Conservation (phyloP, 805 yeast species). For the Metschnikowia gelsemii region DNA sequence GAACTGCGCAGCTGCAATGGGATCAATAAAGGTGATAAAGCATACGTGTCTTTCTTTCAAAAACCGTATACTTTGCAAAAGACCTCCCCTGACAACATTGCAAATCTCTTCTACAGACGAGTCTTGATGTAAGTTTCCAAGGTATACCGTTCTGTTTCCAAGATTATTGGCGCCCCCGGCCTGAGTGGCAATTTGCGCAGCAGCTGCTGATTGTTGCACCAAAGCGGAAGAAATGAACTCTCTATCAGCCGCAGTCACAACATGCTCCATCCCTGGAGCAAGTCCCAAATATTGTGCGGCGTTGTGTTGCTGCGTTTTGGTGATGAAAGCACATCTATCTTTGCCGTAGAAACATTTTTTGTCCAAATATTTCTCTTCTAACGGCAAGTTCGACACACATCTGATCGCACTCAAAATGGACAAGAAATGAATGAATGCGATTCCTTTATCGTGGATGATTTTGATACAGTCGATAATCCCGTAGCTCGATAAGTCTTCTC, state of each 20-base stretch:
- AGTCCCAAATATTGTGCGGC: constrained; percentile 93
- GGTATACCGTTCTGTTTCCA: constrained; percentile 90
- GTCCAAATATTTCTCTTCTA: constrained; percentile 64
- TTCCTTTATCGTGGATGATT: constrained; percentile 74
- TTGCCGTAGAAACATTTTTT: constrained; percentile 88
- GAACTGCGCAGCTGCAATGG: constrained; percentile 96
- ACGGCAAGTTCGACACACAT: constrained; percentile 74
- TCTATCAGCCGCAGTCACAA: constrained; percentile 67
- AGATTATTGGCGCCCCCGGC: constrained; percentile 91
- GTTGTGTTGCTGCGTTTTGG: constrained; percentile 93
- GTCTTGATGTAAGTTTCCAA: constrained; percentile 87
- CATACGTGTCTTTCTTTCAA: constrained; percentile 86
- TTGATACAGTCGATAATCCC: constrained; percentile 87
- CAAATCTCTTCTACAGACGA: constrained; percentile 90
- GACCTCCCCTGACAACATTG: constrained; percentile 94
- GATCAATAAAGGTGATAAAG: constrained; percentile 92
- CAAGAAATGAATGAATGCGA: constrained; percentile 88
- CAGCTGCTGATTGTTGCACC: constrained; percentile 93
- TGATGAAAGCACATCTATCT: constrained; percentile 91
- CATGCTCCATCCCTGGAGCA: constrained; percentile 84
- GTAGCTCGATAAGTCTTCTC: constrained; percentile 63
- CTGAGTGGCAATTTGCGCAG: constrained; percentile 93
- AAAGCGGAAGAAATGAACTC: constrained; percentile 69
- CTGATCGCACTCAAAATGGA: constrained; percentile 83
- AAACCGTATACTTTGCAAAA: constrained; percentile 78